phyloP scores from a whole-genome alignment of 768 basidiomycete genomes.

The Sporobolomyces phaffii region DNA sequence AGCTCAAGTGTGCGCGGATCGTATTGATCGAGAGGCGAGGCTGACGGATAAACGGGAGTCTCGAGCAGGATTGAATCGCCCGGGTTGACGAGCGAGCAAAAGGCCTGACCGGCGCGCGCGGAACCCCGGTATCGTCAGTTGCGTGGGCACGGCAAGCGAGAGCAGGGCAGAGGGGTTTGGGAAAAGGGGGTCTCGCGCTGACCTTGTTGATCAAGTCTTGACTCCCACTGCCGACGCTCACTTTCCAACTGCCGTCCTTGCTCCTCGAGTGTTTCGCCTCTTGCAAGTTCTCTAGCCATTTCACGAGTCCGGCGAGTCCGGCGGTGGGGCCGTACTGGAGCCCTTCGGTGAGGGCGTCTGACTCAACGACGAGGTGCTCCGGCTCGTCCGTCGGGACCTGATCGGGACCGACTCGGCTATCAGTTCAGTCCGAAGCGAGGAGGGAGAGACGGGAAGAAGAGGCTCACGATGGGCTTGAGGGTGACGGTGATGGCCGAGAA shows the following conservation, averaged over 20 bases:
- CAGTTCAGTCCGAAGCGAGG: too few species aligned
- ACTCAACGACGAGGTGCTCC: slow-evolving; percentile 31
- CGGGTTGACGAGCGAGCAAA: slow-evolving; percentile 63
- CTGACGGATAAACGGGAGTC: slow-evolving; percentile 60
- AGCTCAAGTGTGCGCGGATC: background rate
- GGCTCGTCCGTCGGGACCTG: slow-evolving; percentile 38
- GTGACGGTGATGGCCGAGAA: slow-evolving; percentile 67
- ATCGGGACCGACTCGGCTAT: too few species aligned
- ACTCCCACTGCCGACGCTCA: slow-evolving; percentile 73
- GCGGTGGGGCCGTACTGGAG: slow-evolving; percentile 73
- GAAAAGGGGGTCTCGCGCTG: too few species aligned
- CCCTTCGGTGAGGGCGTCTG: slow-evolving; percentile 58
- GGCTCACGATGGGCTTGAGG: slow-evolving; percentile 44
- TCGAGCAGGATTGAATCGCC: slow-evolving; percentile 79
- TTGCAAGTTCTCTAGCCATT: slow-evolving; percentile 69
- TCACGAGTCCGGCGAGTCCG: slow-evolving; percentile 59
- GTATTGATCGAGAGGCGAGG: too few species aligned
- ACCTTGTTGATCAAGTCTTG: slow-evolving; percentile 74
- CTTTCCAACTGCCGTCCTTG: slow-evolving; percentile 57
- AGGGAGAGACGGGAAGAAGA: background rate
- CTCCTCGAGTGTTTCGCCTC: slow-evolving; percentile 60
- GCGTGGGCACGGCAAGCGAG: too few species aligned
- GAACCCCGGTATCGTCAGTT: background rate
- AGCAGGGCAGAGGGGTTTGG: background rate
- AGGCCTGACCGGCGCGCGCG: slow-evolving; percentile 52